Evolutionary conservation across 805 yeast species (phyloP), one percentile per base, ranked within the genome.

Genomic region (Candida maesae): DNA sequence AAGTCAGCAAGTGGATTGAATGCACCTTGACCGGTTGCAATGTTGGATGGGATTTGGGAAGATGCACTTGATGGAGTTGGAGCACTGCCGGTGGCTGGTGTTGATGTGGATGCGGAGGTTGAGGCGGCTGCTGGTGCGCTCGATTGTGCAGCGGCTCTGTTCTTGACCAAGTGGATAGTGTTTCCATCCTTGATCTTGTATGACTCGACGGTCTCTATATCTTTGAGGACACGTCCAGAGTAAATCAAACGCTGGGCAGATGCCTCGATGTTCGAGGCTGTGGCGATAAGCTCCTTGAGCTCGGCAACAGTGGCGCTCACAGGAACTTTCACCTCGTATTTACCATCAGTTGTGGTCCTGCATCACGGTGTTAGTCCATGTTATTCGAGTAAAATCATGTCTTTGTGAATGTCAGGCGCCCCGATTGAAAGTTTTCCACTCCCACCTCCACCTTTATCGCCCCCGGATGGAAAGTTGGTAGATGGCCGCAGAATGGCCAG

Each of bases 181-280:
- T 87, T 95, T 20, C 95, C 96, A 41, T 76, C 67, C 63, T 86
- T 86, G 58, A 91, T 78, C 61, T 87, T 87, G 68, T 91, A 91
- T 4, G 78, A 67, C 14, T 72, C 80, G 9, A 91, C 64, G 6
- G 85, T 74, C 51, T 90, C 93, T 27, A 68, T 70, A 57, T 91
- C 96, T 63, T 90, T 90, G 58, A 91, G 74, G 25, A 93, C 95
- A 52, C 91, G 83, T 30, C 99, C 99, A 3, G 96, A 85, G 67
- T 85, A 91, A 57, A 91, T 90, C 59, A 91, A 73, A 44, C 98
- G 74, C 65, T 90, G 98, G 46, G 83, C 76, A n/a, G 73, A 83
- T 1, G 77, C 79, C 5, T 95, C 82, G 33, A 89, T 70, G 17
- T 77, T 81, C 6, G 89, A 65, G 44, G 70, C 74, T 16, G 69